Conservation (phyloP, 352 stramenopile species). For the Aphanomyces invadans region DNA sequence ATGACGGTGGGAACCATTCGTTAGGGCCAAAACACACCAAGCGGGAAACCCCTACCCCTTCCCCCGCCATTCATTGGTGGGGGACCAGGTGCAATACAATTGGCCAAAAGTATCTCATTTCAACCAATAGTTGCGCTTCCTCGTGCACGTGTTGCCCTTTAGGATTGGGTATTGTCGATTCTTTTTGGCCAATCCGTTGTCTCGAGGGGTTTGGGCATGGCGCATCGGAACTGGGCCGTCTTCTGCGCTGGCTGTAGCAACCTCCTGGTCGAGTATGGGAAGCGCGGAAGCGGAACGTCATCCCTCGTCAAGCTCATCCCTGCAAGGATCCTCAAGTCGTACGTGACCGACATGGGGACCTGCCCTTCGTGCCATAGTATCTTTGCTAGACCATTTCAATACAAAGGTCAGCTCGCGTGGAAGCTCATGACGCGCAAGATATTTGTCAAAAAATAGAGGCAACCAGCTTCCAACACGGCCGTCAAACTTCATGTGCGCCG, state of each 20-base stretch:
- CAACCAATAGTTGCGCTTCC: too few species aligned
- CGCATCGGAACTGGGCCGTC: conserved; percentile 11
- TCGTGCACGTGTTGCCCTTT: too few species aligned
- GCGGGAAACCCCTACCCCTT: conserved; percentile 2
- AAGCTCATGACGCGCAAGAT: conserved; percentile 20
- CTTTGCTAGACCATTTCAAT: conserved; percentile 13
- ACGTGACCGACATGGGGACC: conserved; percentile 5
- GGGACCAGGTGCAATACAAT: not conserved
- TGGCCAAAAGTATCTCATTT: conserved; percentile 4
- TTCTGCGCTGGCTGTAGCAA: conserved; percentile 12
- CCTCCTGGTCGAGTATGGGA: conserved; percentile 13
- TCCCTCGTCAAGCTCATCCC: conserved; percentile 18
- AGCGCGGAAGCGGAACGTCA: conserved; percentile 19
- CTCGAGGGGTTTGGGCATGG: too few species aligned
- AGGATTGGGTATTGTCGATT: too few species aligned
- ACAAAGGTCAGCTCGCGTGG: conserved; percentile 18
- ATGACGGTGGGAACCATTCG: conserved; percentile 15
- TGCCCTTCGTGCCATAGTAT: conserved; percentile 1
- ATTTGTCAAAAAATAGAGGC: conserved; percentile 18
- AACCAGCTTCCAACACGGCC: too few species aligned
- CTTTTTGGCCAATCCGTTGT: too few species aligned
- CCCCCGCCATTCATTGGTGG: conserved; percentile 13
- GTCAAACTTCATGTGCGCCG: too few species aligned
- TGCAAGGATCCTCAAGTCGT: conserved; percentile 13
- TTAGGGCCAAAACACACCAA: not conserved